These are phyloP conservation scores for Aspergillus brunneoviolaceus DNA, from an alignment of 2,329 filamentous ascomycete species.

Conservation along the genomic window DNA sequence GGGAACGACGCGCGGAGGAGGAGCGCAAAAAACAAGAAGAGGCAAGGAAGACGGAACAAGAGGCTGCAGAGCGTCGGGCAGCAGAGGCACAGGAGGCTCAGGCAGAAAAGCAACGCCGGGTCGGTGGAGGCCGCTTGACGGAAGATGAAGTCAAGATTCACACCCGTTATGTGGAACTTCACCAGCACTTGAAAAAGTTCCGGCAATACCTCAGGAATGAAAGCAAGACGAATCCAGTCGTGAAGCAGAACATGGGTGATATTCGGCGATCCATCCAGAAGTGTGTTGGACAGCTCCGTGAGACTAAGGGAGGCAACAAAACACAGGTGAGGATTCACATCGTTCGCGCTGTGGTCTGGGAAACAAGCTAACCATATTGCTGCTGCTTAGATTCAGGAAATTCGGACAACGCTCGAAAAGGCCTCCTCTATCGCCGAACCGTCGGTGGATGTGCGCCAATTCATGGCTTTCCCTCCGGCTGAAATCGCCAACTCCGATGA, in stretches of 20 bases:
- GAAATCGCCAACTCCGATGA: conserved; percentile 39
- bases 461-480: conserved; percentile 48
- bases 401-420: conserved; percentile 55
- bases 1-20: conserved; percentile 31
- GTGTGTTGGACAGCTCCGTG: conserved; percentile 68
- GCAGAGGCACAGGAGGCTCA: conserved; percentile 29
- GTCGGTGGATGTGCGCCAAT: conserved; percentile 57
- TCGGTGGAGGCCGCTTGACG: conserved; percentile 30
- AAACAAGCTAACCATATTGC: conserved; percentile 11
- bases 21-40: conserved; percentile 35
- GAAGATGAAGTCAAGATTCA: conserved; percentile 46
- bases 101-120: conserved; percentile 28
- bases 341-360: neutral
- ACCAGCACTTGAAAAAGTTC: conserved; percentile 65
- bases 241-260: conserved; percentile 69
- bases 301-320: conserved; percentile 63
- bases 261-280: conserved; percentile 70
- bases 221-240: conserved; percentile 53
- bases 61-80: conserved; percentile 27
- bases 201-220: conserved; percentile 56
- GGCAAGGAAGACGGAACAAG: conserved; percentile 29
- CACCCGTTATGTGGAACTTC: conserved; percentile 56
- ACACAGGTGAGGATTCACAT: conserved; percentile 49
- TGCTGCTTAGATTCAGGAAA: conserved; percentile 38
- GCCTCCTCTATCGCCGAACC: conserved; percentile 55